Percentiles rank a stretch among this genome's conserved stretches.
phyloP scores from a whole-genome alignment of 176 grass and related monocot species.

The Oryza coarctata region DNA sequence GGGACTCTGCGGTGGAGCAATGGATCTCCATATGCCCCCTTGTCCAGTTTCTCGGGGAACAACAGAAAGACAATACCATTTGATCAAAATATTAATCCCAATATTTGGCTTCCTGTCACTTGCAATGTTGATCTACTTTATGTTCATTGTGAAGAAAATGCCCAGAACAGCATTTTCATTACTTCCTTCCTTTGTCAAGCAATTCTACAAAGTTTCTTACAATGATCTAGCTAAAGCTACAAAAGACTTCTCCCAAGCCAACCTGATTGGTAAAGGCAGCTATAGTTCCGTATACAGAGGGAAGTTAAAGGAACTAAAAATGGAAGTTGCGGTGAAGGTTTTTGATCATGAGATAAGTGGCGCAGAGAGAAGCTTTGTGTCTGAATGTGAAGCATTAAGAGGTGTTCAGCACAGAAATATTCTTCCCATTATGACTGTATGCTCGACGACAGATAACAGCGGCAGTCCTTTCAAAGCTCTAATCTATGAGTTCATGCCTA shows the following conservation, averaged over 20 bases:
- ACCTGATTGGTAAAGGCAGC: constrained; percentile 45
- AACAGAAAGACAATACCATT: background rate
- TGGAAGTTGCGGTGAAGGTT: background rate
- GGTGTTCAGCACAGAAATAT: too few species aligned
- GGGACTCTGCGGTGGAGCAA: constrained; percentile 35
- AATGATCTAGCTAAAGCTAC: constrained; percentile 40
- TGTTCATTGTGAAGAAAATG: background rate
- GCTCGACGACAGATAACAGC: background rate
- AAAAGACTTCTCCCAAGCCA: background rate
- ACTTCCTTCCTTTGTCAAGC: rapidly evolving
- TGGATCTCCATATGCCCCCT: background rate
- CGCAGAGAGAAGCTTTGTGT: too few species aligned
- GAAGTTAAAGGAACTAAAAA: too few species aligned
- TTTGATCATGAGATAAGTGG: background rate
- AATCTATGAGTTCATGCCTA: background rate
- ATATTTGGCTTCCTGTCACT: constrained; percentile 9
- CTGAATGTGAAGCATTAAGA: too few species aligned
- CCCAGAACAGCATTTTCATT: rapidly evolving
- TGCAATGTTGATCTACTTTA: background rate
- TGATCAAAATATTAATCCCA: background rate
- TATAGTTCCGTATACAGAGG: constrained; percentile 60
- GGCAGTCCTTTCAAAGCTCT: background rate
- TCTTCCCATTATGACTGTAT: background rate
- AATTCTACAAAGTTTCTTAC: constrained; percentile 26
- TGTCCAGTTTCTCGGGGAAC: background rate